Evolutionary conservation across 306 rosid genomes (phyloP).

Genomic region (Dryas drummondii): DNA sequence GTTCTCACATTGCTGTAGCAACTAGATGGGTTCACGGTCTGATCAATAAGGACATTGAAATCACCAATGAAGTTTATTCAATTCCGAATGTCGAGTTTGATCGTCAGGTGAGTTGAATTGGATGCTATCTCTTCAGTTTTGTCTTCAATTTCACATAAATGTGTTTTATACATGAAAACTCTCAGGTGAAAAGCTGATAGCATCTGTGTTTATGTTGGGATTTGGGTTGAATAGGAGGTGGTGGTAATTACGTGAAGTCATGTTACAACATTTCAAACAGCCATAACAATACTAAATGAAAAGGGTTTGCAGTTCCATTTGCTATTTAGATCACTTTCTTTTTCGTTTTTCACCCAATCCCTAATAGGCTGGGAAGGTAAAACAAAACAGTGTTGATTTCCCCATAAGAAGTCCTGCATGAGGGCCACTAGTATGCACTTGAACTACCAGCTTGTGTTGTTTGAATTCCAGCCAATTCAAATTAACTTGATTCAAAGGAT

Average conservation of each 20-base stretch:
- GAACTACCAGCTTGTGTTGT: background rate
- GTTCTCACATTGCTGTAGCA: slow-evolving; percentile 42
- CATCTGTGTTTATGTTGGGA: too few species aligned
- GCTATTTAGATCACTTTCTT: background rate
- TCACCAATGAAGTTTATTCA: slow-evolving; percentile 84
- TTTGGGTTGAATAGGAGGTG: too few species aligned
- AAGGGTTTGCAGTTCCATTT: background rate
- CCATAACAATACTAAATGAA: background rate
- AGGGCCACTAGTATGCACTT: background rate
- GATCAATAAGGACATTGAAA: slow-evolving; percentile 54
- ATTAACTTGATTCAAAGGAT: background rate
- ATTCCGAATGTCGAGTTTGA: slow-evolving; percentile 75
- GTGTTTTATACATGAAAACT: background rate
- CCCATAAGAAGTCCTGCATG: background rate
- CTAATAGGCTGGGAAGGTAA: background rate
- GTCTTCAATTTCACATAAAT: background rate
- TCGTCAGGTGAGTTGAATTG: slow-evolving; percentile 61
- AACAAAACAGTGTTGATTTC: background rate
- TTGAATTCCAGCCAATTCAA: background rate
- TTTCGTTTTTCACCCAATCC: background rate
- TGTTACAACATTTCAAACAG: background rate
- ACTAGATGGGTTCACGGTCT: slow-evolving; percentile 83
- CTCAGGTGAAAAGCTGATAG: too few species aligned
- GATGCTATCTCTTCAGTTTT: background rate
- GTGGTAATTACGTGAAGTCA: too few species aligned